A percentile compares a stretch with the other conserved stretches of the same genome.
Conservation (phyloP, 495 filamentous ascomycete species). For the Penicillium fimorum region DNA sequence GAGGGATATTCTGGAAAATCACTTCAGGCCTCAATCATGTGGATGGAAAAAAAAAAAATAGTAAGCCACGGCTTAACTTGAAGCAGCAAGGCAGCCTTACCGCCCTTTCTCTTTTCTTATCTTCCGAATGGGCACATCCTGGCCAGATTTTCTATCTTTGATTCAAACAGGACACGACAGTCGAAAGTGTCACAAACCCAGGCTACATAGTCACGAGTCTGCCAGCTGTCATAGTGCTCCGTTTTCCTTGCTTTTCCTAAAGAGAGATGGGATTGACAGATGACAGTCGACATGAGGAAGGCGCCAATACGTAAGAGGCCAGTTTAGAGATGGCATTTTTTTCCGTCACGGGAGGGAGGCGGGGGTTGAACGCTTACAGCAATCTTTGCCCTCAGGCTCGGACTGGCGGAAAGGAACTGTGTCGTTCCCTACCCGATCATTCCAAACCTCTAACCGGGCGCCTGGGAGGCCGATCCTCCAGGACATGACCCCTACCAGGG, state of each 20-base stretch:
- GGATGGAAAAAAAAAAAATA: constrained; percentile 1
- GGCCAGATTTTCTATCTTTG: constrained; percentile 11
- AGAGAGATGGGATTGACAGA: background rate
- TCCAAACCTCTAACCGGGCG: constrained; percentile 15
- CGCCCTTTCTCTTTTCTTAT: constrained; percentile 23
- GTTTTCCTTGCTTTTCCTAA: constrained; percentile 1
- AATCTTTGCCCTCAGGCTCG: constrained; percentile 12
- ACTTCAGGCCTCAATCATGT: constrained; percentile 4
- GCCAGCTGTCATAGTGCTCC: constrained; percentile 27
- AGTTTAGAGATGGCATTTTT: background rate
- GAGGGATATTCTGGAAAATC: constrained; percentile 1
- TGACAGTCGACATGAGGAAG: constrained; percentile 2
- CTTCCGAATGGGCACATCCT: constrained; percentile 29
- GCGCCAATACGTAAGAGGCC: background rate
- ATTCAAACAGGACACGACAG: constrained; percentile 21
- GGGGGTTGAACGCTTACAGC: constrained; percentile 1
- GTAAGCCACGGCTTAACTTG: background rate
- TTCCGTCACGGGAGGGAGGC: constrained; percentile 17
- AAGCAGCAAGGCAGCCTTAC: constrained; percentile 15
- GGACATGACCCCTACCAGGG: constrained; percentile 7
- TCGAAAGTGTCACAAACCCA: constrained; percentile 26
- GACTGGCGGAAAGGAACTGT: constrained; percentile 20
- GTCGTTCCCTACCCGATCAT: constrained; percentile 2
- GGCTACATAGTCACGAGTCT: constrained; percentile 27
- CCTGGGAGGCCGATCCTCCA: constrained; percentile 18